phyloP scores from a whole-genome alignment of 768 basidiomycete genomes.

The Boletus tylopilopsis region DNA sequence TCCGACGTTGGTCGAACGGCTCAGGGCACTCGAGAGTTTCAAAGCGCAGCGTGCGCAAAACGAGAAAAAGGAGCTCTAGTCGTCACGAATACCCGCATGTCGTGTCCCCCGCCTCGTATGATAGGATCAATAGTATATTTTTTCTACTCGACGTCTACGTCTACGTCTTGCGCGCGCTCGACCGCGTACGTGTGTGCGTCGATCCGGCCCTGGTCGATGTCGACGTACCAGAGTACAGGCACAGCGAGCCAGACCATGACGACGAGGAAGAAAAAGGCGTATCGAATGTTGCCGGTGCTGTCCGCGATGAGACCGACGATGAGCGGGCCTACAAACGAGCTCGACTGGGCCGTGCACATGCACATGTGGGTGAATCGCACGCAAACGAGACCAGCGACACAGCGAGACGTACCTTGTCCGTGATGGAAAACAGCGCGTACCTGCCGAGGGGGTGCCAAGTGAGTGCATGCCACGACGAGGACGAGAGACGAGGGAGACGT shows the following conservation, averaged over 20 bases:
- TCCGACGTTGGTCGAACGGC: slow-evolving; percentile 87
- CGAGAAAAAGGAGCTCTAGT: slow-evolving; percentile 27
- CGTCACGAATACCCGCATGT: not conserved
- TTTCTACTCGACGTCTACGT: not conserved
- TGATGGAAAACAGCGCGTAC: slow-evolving; percentile 84
- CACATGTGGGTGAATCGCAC: too few relatives aligned
- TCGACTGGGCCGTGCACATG: too few relatives aligned
- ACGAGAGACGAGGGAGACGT: slow-evolving; percentile 12
- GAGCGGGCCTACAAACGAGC: slow-evolving; percentile 88
- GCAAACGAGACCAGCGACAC: not conserved
- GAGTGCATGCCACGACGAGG: not conserved
- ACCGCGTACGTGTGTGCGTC: slow-evolving; percentile 41
- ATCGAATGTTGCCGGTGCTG: slow-evolving; percentile 86
- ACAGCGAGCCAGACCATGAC: slow-evolving; percentile 78
- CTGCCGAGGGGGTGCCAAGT: too few relatives aligned
- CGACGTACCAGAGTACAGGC: slow-evolving; percentile 68
- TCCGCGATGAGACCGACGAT: slow-evolving; percentile 88
- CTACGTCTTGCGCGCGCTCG: not conserved
- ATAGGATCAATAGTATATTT: not conserved
- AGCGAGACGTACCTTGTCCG: slow-evolving; percentile 62
- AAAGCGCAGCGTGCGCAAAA: slow-evolving; percentile 37
- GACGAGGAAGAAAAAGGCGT: slow-evolving; percentile 85
- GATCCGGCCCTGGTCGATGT: slow-evolving; percentile 59
- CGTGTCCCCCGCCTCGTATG: not conserved
- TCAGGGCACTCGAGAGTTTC: slow-evolving; percentile 76